Evolutionary conservation across 2,329 filamentous ascomycete genomes (phyloP).

Genomic region (Fusarium nelsonii): DNA sequence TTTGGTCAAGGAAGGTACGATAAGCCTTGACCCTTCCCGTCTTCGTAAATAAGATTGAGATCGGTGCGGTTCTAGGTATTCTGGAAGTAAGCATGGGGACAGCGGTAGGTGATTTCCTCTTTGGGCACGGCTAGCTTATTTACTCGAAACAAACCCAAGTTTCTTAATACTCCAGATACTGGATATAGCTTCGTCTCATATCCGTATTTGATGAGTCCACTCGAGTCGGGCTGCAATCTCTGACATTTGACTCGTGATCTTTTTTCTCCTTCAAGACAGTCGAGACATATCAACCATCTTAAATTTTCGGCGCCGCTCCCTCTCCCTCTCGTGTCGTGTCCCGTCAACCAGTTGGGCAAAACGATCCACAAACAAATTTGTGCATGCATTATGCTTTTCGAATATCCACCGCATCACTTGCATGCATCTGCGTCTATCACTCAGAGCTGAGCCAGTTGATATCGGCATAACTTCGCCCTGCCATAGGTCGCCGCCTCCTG

Average conservation of each 20-base stretch:
- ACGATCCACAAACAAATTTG: constrained; percentile 16
- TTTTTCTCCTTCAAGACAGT: neutral
- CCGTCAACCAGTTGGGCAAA: constrained; percentile 18
- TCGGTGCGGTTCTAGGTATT: constrained; percentile 13
- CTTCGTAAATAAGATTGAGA: constrained; percentile 6
- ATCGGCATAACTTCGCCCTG: constrained; percentile 3
- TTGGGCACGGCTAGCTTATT: neutral
- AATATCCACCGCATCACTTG: constrained; percentile 8
- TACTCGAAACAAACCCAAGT: constrained; percentile 6
- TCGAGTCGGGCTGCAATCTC: neutral
- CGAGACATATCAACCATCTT: neutral
- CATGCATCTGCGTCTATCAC: constrained; percentile 8
- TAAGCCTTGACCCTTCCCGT: neutral
- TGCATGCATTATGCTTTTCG: constrained; percentile 19
- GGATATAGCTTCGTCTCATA: neutral
- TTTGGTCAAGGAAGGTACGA: neutral
- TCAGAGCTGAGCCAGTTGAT: neutral
- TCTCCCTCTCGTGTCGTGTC: constrained; percentile 20
- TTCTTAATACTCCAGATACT: neutral
- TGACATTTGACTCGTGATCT: neutral
- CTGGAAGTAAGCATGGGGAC: constrained; percentile 26
- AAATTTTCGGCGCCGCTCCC: neutral
- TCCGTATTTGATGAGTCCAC: neutral
- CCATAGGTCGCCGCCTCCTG: neutral
- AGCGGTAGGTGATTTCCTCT: constrained; percentile 21